These are phyloP conservation scores for Acorus calamus DNA, from an alignment of 106 monocot genomes.

Conservation along the genomic window DNA sequence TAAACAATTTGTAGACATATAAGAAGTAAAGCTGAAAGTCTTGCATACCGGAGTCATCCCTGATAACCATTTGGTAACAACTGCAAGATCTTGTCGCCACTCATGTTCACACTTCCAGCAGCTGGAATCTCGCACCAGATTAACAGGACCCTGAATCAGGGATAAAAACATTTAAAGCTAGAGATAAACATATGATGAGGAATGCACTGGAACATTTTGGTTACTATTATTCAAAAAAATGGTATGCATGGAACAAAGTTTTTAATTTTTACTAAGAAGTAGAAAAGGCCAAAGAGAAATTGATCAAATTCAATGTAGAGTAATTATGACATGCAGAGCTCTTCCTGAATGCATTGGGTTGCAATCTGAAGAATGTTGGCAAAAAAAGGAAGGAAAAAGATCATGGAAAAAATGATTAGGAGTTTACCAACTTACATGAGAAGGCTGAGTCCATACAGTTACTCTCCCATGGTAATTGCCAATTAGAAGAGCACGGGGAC, in stretches of 20 bases:
- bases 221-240: no score
- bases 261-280: no score
- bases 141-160: constrained; percentile 57
- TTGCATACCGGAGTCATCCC: constrained; percentile 65
- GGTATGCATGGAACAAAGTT: no score
- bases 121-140: constrained; percentile 88
- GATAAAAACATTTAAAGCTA: not conserved
- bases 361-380: no score
- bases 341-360: no score
- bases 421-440: constrained; percentile 37
- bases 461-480: constrained; percentile 91
- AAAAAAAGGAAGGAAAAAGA: not conserved
- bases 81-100: constrained; percentile 95
- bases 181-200: not conserved
- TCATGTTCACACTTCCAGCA: constrained; percentile 83
- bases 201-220: not conserved
- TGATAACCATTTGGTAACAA: constrained; percentile 97
- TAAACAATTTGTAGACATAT: no score
- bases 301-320: no score
- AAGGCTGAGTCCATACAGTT: constrained; percentile 94
- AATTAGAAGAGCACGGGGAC: constrained; percentile 83
- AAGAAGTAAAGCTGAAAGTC: not conserved
- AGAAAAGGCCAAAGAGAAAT: no score
- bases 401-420: not conserved
- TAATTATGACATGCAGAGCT: no score